Conservation (phyloP, 73 alveolate species). For the Tetrahymena thermophila region DNA sequence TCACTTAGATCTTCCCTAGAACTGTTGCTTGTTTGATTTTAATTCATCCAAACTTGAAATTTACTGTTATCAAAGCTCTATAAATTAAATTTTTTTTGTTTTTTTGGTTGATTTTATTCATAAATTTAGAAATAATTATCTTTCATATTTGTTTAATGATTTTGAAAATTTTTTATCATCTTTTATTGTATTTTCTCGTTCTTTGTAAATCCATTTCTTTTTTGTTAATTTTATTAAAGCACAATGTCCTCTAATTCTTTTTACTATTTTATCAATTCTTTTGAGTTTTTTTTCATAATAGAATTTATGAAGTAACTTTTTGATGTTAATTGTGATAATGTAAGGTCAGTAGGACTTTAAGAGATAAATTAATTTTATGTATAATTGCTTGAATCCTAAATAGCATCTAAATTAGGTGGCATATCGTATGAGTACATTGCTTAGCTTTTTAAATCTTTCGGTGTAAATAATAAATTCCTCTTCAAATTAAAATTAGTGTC, state of each 20-base stretch:
- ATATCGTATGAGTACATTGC: background rate
- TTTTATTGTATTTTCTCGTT: background rate
- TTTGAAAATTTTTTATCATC: background rate
- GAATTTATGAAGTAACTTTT: background rate
- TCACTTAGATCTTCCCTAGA: background rate
- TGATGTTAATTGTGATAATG: background rate
- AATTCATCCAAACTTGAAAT: background rate
- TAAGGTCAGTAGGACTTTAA: background rate
- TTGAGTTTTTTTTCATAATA: background rate
- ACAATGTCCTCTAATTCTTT: background rate
- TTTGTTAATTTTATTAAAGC: background rate
- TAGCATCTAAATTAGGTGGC: background rate
- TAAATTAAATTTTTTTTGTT: too few species aligned
- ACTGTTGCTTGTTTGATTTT: background rate
- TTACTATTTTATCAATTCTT: background rate
- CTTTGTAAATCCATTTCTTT: background rate
- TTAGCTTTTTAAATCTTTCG: background rate
- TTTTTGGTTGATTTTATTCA: background rate
- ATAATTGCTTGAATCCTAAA: background rate
- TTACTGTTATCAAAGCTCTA: background rate
- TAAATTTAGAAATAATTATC: background rate
- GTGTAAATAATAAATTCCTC: background rate
- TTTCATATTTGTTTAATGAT: background rate
- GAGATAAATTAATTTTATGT: background rate
- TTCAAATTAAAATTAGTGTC: background rate